These are phyloP conservation scores for Saturnispora hagleri DNA, from an alignment of 805 yeast species.

Conservation along the genomic window DNA sequence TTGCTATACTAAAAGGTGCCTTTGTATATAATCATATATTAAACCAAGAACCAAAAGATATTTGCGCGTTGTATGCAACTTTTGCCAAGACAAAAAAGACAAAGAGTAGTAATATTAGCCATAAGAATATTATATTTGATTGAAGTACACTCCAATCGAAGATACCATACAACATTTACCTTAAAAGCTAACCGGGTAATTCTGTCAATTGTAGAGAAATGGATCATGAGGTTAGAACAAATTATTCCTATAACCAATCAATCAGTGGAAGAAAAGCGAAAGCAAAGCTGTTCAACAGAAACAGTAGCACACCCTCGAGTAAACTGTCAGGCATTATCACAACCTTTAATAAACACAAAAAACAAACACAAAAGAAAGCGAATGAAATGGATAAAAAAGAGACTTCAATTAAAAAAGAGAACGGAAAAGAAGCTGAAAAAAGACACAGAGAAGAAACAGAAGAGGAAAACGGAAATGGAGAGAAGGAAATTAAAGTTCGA, in stretches of 20 bases:
- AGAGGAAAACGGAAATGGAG: neutral
- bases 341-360: neutral
- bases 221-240: neutral
- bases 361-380: neutral
- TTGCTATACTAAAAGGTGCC: neutral
- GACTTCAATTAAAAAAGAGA: neutral
- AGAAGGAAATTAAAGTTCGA: neutral
- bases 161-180: slow-evolving; percentile 3
- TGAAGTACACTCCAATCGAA: neutral
- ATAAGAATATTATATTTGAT: neutral
- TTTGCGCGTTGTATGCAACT: neutral
- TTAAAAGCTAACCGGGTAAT: neutral
- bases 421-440: neutral
- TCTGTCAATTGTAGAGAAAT: neutral
- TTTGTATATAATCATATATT: neutral
- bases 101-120: neutral
- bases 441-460: neutral
- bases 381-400: neutral
- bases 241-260: neutral
- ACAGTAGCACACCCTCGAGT: neutral
- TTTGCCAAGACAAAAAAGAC: neutral
- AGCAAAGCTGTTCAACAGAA: neutral
- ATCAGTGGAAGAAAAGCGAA: neutral
- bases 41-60: neutral
- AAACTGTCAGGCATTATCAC: neutral